phyloP scores from a whole-genome alignment of 768 basidiomycete genomes.

The Paxillus involutus region DNA sequence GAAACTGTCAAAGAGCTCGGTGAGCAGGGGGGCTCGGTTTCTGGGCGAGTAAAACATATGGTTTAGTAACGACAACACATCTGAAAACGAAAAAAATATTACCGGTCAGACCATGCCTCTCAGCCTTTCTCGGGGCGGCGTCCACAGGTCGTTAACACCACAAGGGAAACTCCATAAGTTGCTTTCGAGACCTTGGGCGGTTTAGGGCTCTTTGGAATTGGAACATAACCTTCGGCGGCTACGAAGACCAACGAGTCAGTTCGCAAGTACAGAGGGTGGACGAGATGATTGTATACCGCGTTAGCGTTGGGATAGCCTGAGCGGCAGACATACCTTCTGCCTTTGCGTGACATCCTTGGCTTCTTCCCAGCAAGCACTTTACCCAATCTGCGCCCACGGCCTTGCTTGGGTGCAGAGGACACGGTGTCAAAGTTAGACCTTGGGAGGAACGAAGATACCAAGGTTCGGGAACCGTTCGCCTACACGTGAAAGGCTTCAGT shows the following conservation, averaged over 20 bases:
- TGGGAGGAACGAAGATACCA: conserved; percentile 24
- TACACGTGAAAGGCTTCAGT: background rate
- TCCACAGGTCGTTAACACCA: conserved; percentile 81
- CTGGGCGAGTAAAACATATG: background rate
- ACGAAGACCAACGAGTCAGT: background rate
- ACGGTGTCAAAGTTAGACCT: conserved; percentile 14
- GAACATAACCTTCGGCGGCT: conserved; percentile 9
- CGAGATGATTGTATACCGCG: no score
- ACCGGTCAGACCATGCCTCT: conserved; percentile 16
- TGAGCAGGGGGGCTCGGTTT: no score
- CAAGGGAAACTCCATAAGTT: conserved; percentile 68
- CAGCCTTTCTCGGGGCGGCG: conserved; percentile 33
- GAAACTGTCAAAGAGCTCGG: no score
- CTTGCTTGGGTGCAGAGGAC: background rate
- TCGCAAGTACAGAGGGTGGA: no score
- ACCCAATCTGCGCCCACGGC: conserved; percentile 8
- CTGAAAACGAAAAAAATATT: background rate
- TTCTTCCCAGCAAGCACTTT: conserved; percentile 16
- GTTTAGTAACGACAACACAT: no score
- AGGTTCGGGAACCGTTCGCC: conserved; percentile 23
- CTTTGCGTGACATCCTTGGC: conserved; percentile 14
- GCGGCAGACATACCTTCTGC: background rate
- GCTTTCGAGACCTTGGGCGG: conserved; percentile 33
- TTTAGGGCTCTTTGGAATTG: conserved; percentile 9
- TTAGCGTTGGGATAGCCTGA: background rate